These are phyloP conservation scores for Dryas alaskensis DNA, from an alignment of 306 rosid genomes.

Conservation along the genomic window DNA sequence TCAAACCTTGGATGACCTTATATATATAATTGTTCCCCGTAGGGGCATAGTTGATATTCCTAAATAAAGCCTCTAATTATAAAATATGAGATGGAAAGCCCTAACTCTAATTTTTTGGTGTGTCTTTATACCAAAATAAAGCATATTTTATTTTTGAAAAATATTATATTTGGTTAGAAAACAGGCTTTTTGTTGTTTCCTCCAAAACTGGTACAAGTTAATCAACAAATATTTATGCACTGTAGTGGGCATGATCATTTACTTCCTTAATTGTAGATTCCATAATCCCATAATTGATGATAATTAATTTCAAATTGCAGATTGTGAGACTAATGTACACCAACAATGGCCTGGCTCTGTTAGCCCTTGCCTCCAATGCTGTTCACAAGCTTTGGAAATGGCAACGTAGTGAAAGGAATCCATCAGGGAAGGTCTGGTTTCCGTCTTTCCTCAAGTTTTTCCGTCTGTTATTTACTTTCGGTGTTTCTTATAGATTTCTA, in stretches of 20 bases:
- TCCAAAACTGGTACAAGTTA: not conserved
- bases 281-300: not conserved
- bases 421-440: slow-evolving; percentile 36
- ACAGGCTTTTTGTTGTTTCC: not conserved
- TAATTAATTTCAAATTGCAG: slow-evolving; percentile 27
- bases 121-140: not conserved
- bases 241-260: not conserved
- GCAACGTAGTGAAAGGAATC: slow-evolving; percentile 44
- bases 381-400: slow-evolving; percentile 54
- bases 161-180: not conserved
- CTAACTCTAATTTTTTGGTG: not conserved
- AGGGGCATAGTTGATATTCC: not conserved
- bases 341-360: slow-evolving; percentile 35
- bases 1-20: not conserved
- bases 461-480: slow-evolving; percentile 1
- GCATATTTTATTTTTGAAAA: not conserved
- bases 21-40: not conserved
- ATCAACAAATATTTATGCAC: not conserved
- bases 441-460: not conserved
- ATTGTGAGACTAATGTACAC: slow-evolving; percentile 45
- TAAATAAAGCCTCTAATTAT: not conserved
- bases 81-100: not conserved
- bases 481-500: slow-evolving; percentile 7
- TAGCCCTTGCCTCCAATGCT: slow-evolving; percentile 42
- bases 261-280: not conserved